phyloP scores from a whole-genome alignment of 1,139 yeast species.

The Diutina ranongensis region DNA sequence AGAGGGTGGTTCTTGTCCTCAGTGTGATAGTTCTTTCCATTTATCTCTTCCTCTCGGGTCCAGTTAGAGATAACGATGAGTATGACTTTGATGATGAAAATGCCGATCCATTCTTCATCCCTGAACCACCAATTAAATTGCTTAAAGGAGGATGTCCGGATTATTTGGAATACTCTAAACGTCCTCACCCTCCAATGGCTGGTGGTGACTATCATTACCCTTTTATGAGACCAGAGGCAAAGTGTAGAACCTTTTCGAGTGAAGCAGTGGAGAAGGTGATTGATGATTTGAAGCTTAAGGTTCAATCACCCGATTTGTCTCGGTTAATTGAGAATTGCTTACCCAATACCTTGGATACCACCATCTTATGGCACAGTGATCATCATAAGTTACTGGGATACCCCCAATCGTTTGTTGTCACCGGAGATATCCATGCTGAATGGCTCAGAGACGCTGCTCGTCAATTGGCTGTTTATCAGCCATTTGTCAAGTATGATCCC shows the following conservation, averaged over 20 bases:
- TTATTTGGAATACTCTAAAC: constrained; percentile 29
- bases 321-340: constrained; percentile 71
- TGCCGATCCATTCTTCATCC: not conserved
- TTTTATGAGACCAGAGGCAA: constrained; percentile 60
- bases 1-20: not conserved
- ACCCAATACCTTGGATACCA: constrained; percentile 84
- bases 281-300: constrained; percentile 34
- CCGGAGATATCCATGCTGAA: constrained; percentile 88
- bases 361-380: constrained; percentile 56
- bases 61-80: not conserved
- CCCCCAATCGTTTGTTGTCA: constrained; percentile 52
- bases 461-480: constrained; percentile 69
- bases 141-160: constrained; percentile 22
- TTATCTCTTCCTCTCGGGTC: not conserved
- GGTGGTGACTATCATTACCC: constrained; percentile 43
- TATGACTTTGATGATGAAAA: not conserved
- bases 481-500: constrained; percentile 41
- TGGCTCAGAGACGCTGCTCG: constrained; percentile 84
- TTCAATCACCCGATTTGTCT: constrained; percentile 55
- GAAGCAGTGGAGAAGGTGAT: constrained; percentile 53
- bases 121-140: not conserved
- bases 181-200: constrained; percentile 38
- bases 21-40: not conserved
- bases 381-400: constrained; percentile 9
- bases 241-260: constrained; percentile 67